Base-by-base conservation (phyloP, 768 basidiomycete genomes). In the Tulasnella sp. region DNA sequence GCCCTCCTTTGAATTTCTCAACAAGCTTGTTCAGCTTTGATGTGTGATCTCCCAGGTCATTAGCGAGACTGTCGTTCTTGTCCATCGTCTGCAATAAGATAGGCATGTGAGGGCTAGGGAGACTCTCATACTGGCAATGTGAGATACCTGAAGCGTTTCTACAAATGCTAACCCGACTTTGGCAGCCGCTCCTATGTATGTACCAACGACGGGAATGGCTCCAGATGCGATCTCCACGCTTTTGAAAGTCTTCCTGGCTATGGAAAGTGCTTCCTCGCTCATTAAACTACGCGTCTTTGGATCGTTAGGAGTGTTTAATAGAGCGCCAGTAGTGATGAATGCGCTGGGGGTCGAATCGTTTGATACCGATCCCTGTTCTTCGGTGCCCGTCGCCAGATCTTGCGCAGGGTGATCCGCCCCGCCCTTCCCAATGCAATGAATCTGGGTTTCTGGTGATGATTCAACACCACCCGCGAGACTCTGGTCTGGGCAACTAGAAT, bases 91-190 rank as follows among this genome's bases (percentile, higher is more conserved):
- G 51, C 44, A 18, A 16, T 1, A 44, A n/a, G 5, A n/a, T 51
- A 20, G 5, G 5, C 23, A 0, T n/a, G 2, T 51, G 6, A 51
- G 51, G 6, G 3, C 23, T 5, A 9, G 3, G n/a, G 23, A 11
- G 2, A 51, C 0, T 6, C 0, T 1, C 1, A 23, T 16, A 20
- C 6, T 5, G 23, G 5, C 23, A 5, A 10, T n/a, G 0, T n/a
- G 23, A 16, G 7, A 0, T 51, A 51, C 51, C 51, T 51, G 51
- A 7, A 51, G 20, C 23, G 23, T 23, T 51, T 51, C 51, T n/a
- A 51, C 51, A n/a, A 51, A 51, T 0, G 51, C 51, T 20, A 51
- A 51, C 10, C 51, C 51, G 20, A 51, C n/a, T n/a, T 51, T 51
- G 51, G 51, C 51, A 9, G 23, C 51, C 23, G 51, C 23, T n/a